Evolutionary conservation across 129 eudicot species (phyloP).

Genomic region (Arctium minus): DNA sequence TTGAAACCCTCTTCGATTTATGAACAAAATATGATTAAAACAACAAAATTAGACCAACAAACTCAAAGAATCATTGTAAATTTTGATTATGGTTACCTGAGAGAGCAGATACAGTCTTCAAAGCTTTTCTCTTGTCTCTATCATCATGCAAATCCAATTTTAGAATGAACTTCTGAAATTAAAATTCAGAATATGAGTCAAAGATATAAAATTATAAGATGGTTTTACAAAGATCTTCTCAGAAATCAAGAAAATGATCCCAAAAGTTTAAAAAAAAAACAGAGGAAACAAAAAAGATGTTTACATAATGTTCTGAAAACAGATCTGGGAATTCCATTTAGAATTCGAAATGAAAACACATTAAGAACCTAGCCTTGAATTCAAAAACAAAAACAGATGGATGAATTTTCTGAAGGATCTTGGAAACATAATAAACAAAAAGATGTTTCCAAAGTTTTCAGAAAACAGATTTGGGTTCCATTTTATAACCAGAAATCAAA

Average conservation of each 20-base stretch:
- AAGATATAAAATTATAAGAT: background rate
- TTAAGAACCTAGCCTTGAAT: background rate
- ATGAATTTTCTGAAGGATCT: background rate
- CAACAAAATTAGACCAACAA: background rate
- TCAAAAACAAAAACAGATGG: background rate
- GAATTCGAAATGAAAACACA: background rate
- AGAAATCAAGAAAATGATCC: background rate
- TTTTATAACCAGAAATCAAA: background rate
- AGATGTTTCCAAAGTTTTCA: background rate
- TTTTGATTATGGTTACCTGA: slow-evolving; percentile 44
- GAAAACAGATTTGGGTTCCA: background rate
- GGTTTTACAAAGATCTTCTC: background rate
- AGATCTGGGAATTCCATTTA: background rate
- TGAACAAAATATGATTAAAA: background rate
- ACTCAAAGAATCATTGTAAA: background rate
- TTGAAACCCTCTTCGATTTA: background rate
- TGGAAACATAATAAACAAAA: background rate
- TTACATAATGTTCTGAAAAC: background rate
- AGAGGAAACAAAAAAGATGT: background rate
- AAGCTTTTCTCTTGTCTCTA: slow-evolving; percentile 68
- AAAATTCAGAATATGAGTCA: slow-evolving; percentile 2
- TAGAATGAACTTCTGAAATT: slow-evolving; percentile 61
- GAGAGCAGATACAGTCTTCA: slow-evolving; percentile 72
- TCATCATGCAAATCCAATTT: slow-evolving; percentile 77
- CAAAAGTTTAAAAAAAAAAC: background rate